Conservation (phyloP, 805 yeast species). For the Peterozyma toletana region DNA sequence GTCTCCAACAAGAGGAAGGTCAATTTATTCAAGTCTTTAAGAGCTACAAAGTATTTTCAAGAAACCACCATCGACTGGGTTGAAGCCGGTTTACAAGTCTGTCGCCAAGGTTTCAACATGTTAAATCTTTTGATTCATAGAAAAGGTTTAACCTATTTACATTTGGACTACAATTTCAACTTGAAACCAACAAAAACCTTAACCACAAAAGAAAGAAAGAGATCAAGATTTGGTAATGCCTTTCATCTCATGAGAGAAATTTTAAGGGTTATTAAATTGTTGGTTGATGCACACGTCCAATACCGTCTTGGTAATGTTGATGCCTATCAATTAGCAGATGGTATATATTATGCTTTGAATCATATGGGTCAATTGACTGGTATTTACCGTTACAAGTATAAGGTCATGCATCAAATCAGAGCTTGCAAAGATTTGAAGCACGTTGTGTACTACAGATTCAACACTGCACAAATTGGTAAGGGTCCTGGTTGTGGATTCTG, state of each 20-base stretch:
- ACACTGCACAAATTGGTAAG: slow-evolving; percentile 71
- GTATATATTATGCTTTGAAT: slow-evolving; percentile 80
- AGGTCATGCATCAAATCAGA: slow-evolving; percentile 96
- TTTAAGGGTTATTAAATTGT: slow-evolving; percentile 68
- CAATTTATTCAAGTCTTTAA: slow-evolving; percentile 56
- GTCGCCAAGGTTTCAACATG: slow-evolving; percentile 93
- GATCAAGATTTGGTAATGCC: slow-evolving; percentile 93
- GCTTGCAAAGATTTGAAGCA: slow-evolving; percentile 95
- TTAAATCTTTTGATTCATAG: slow-evolving; percentile 82
- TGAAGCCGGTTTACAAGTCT: slow-evolving; percentile 93
- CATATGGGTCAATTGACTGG: slow-evolving; percentile 97
- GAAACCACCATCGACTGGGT: slow-evolving; percentile 95
- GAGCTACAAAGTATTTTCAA: slow-evolving; percentile 81
- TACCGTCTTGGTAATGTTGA: slow-evolving; percentile 85
- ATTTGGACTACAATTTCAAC: slow-evolving; percentile 92
- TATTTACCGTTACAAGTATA: slow-evolving; percentile 91
- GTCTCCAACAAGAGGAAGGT: slow-evolving; percentile 41
- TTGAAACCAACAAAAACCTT: slow-evolving; percentile 93
- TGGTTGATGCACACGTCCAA: slow-evolving; percentile 93
- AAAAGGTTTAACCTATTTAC: slow-evolving; percentile 85
- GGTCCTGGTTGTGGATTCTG: slow-evolving; percentile 99
- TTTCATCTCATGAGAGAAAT: slow-evolving; percentile 92
- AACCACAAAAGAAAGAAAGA: slow-evolving; percentile 93
- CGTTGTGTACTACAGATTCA: slow-evolving; percentile 79
- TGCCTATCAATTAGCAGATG: slow-evolving; percentile 93